phyloP scores from a whole-genome alignment of 225 moss, liverwort and hornwort species.

The Pseudoscleropodium purum region DNA sequence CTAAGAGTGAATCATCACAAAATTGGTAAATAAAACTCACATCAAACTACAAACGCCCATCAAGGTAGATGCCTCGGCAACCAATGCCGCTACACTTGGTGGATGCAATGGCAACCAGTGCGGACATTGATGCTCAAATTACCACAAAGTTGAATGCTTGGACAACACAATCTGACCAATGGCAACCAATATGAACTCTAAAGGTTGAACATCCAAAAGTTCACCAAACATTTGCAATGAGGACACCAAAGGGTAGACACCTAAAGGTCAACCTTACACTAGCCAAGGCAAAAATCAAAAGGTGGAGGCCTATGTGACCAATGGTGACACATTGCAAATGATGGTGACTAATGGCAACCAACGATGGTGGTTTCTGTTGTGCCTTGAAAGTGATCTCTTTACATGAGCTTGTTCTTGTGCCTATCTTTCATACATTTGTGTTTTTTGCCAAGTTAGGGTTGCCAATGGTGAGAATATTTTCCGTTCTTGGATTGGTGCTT shows the following conservation, averaged over 20 bases:
- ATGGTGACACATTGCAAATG: rapidly evolving
- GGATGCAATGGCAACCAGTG: background rate
- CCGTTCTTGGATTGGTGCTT: background rate
- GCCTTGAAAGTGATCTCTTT: background rate
- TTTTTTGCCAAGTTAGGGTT: background rate
- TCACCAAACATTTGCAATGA: rapidly evolving
- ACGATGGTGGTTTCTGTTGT: background rate
- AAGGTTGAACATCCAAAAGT: rapidly evolving
- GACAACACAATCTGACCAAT: rapidly evolving
- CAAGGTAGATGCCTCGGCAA: rapidly evolving
- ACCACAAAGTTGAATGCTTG: rapidly evolving
- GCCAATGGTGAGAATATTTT: background rate
- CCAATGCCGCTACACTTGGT: rapidly evolving
- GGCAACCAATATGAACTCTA: background rate
- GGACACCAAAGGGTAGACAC: rapidly evolving
- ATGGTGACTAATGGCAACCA: background rate
- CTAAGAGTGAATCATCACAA: rapidly evolving
- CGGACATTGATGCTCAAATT: rapidly evolving
- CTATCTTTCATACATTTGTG: background rate
- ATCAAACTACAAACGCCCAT: rapidly evolving
- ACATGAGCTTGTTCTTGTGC: background rate
- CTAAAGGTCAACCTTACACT: rapidly evolving
- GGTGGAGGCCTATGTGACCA: background rate
- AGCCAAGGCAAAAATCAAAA: rapidly evolving
- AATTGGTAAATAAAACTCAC: background rate